Evolutionary conservation across 208 protist species (phyloP).

Genomic region (Trypanosoma grayi): DNA sequence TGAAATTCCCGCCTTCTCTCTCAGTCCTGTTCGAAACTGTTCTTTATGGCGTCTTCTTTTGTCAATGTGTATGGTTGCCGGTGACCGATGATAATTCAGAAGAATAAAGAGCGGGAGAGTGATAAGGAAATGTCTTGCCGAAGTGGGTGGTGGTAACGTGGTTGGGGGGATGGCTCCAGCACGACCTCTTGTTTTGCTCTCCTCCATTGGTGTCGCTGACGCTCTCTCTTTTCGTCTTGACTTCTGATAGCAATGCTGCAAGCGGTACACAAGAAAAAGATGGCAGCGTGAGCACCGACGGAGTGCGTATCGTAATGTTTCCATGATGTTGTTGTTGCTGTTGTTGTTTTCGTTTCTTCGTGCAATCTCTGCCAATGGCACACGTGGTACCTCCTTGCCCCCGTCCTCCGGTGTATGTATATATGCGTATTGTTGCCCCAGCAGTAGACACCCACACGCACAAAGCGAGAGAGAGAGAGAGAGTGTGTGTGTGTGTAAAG

Average conservation of each 20-base stretch:
- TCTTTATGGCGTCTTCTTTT: not conserved
- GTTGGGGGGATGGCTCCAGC: not conserved
- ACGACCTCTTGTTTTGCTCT: too few species aligned
- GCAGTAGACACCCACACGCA: not conserved
- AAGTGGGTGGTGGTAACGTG: not conserved
- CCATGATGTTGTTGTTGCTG: too few species aligned
- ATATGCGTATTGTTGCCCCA: not conserved
- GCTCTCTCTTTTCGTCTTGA: not conserved
- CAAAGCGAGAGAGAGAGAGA: not conserved
- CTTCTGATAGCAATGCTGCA: not conserved
- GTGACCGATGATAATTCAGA: not conserved
- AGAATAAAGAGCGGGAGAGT: not conserved
- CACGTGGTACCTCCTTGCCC: too few species aligned
- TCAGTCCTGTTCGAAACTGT: too few species aligned
- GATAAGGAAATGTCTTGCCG: not conserved
- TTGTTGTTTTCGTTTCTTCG: too few species aligned
- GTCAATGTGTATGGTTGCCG: not conserved
- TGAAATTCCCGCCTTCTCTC: too few species aligned
- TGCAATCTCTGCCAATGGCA: too few species aligned
- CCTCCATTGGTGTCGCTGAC: not conserved
- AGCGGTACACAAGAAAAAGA: too few species aligned
- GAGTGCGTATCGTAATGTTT: too few species aligned
- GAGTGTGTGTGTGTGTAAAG: too few species aligned
- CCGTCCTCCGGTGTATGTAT: not conserved
- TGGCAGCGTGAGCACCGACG: too few species aligned